Evolutionary conservation across 345 rosid genomes (phyloP), one percentile per base, ranked within the genome.

Genomic region (Combretum micranthum): DNA sequence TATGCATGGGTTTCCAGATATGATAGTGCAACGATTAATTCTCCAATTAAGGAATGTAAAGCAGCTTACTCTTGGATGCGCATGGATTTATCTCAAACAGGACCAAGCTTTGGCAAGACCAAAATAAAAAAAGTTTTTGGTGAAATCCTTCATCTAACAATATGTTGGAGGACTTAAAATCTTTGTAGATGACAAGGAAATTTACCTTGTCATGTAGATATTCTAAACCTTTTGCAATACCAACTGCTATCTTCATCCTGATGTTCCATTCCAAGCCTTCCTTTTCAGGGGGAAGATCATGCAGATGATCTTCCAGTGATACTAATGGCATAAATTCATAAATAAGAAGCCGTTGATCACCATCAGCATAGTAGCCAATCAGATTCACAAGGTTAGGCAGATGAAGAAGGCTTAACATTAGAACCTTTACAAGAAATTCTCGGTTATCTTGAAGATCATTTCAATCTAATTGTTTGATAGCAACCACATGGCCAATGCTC

Each of bases 311-410:
- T 76, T 94, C 99, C 70, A 94, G 59, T 62, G 99, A 94, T 54
- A 97, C 99, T 69, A 89, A 65, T 12, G 96, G 79, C 99, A 94
- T 90, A 72, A 87, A 94, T 69, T 94, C 99, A 54, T 94, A 94
- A 48, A 94, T 96, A 64, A 94, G 93, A 62, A 94, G 97, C 45
- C 99, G 90, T 55, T 94, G 99, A 58, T 94, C 97, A 52, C 97
- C 99, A 75, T 94, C 99, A 59, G 99, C 99, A 70, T 97, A 94
- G 69, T 94, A 90, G 62, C 99, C 99, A 51, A 90, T 94, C 53
- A 94, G 80, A 72, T 72, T 94, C 77, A 94, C 97, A 20, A 94
- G 87, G 80, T 94, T 94, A 20, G 81, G 79, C 62, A 90, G 99
- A 80, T 94, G 97, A 64, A 94, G 87, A 71, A 94, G 96, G 70